A percentile compares a stretch with the other conserved stretches of the same genome.
Evolutionary conservation across 129 eudicot species (phyloP).

Genomic region (Artemisia annua): DNA sequence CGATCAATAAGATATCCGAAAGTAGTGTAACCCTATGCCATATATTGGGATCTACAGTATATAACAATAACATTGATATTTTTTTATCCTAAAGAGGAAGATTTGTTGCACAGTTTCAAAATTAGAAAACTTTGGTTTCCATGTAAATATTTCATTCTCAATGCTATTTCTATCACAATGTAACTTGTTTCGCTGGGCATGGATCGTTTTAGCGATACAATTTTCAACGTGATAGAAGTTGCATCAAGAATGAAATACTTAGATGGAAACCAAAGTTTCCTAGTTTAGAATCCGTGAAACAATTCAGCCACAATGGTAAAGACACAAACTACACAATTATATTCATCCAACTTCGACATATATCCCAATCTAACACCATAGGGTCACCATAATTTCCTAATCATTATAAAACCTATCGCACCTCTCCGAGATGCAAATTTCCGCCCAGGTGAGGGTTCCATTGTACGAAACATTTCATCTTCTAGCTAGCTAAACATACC

Average conservation of each 20-base stretch:
- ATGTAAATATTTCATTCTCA: slow-evolving; percentile 29
- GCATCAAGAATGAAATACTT: slow-evolving; percentile 24
- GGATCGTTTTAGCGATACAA: background rate
- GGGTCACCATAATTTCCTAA: background rate
- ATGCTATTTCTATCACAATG: slow-evolving; percentile 16
- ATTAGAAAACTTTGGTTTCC: slow-evolving; percentile 15
- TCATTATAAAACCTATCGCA: background rate
- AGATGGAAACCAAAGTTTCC: slow-evolving; percentile 22
- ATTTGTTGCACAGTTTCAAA: slow-evolving; percentile 19
- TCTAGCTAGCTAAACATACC: background rate
- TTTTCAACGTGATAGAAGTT: slow-evolving; percentile 7
- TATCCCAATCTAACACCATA: slow-evolving; percentile 2
- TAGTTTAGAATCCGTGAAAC: slow-evolving; percentile 15
- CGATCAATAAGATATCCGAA: background rate
- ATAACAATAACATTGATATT: background rate
- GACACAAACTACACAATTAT: background rate
- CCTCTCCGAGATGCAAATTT: background rate
- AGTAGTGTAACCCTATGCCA: background rate
- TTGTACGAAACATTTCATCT: slow-evolving; percentile 9
- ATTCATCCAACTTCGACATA: background rate
- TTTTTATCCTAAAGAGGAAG: background rate
- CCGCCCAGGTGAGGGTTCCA: slow-evolving; percentile 16
- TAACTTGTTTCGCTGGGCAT: background rate
- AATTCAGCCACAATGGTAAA: background rate
- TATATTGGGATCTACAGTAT: background rate